These are phyloP conservation scores for Apiotrichum laibachii DNA, from an alignment of 1,284 basidiomycete species.

Conservation along the genomic window DNA sequence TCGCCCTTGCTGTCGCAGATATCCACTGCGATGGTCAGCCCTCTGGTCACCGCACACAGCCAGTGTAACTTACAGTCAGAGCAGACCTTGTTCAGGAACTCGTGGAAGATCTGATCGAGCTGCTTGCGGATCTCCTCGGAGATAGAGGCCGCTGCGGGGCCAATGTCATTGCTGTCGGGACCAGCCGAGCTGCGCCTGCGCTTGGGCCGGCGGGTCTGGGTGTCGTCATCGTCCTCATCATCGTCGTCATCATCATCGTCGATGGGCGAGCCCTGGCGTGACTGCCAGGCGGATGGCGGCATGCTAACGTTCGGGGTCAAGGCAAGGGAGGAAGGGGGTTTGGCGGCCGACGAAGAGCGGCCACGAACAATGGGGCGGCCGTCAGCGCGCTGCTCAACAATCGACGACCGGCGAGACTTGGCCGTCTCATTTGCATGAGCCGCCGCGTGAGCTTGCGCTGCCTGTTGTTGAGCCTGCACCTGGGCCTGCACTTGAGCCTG, in stretches of 20 bases:
- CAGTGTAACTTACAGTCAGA: slow-evolving; percentile 69
- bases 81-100: slow-evolving; percentile 83
- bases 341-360: slow-evolving; percentile 39
- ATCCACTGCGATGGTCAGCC: slow-evolving; percentile 63
- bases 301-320: slow-evolving; percentile 34
- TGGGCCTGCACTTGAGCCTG: slow-evolving; percentile 20
- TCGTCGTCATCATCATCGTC: slow-evolving; percentile 40
- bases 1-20: slow-evolving; percentile 92
- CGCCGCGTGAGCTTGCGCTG: slow-evolving; percentile 6
- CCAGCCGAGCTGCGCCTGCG: slow-evolving; percentile 41
- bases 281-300: slow-evolving; percentile 47
- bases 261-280: slow-evolving; percentile 35
- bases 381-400: slow-evolving; percentile 34
- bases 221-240: slow-evolving; percentile 43
- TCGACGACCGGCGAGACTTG: slow-evolving; percentile 16
- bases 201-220: slow-evolving; percentile 33
- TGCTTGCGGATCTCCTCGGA: slow-evolving; percentile 68
- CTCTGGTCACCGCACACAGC: slow-evolving; percentile 1
- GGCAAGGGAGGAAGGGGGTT: slow-evolving; percentile 21
- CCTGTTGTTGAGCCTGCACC: slow-evolving; percentile 9
- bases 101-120: slow-evolving; percentile 87
- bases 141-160: slow-evolving; percentile 29
- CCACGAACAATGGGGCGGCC: slow-evolving; percentile 41
- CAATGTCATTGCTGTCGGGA: slow-evolving; percentile 13
- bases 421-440: slow-evolving; percentile 1